Percentiles rank a stretch among this genome's conserved stretches.
Conservation (phyloP, 2,329 filamentous ascomycete genomes). For the Beauveria asiatica region DNA sequence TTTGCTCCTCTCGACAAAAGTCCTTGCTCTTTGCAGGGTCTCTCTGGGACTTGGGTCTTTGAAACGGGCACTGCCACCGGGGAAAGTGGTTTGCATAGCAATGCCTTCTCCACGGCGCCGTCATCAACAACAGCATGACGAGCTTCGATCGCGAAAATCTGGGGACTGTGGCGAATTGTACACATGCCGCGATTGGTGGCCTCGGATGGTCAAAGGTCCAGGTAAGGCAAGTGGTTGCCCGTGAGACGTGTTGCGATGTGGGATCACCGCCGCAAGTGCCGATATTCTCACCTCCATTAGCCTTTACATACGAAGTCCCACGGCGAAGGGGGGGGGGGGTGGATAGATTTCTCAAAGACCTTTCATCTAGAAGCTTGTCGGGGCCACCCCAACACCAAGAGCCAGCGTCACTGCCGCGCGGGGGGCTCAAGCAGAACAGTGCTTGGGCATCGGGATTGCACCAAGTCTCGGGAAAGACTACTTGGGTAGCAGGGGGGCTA, state of each 20-base stretch:
- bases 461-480: background rate
- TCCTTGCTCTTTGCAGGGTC: slow-evolving; percentile 20
- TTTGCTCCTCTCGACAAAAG: slow-evolving; percentile 40
- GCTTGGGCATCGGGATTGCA: background rate
- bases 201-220: slow-evolving; percentile 27
- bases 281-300: slow-evolving; percentile 20
- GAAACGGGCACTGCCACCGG: slow-evolving; percentile 20
- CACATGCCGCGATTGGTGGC: slow-evolving; percentile 35
- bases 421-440: background rate
- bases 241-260: slow-evolving; percentile 28
- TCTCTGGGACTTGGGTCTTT: no score
- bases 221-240: slow-evolving; percentile 31
- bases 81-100: slow-evolving; percentile 45
- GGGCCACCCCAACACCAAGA: slow-evolving; percentile 13
- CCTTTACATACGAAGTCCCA: slow-evolving; percentile 16
- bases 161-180: slow-evolving; percentile 38
- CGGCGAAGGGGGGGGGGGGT: slow-evolving; percentile 24
- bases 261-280: slow-evolving; percentile 28
- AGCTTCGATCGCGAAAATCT: slow-evolving; percentile 24
- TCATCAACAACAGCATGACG: slow-evolving; percentile 41
- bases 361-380: slow-evolving; percentile 15
- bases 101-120: slow-evolving; percentile 31
- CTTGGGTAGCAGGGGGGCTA: background rate
- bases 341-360: slow-evolving; percentile 14
- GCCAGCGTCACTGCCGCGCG: background rate